Base-by-base conservation (phyloP, 164 flowering plant genomes). In the Pachysandra terminalis region DNA sequence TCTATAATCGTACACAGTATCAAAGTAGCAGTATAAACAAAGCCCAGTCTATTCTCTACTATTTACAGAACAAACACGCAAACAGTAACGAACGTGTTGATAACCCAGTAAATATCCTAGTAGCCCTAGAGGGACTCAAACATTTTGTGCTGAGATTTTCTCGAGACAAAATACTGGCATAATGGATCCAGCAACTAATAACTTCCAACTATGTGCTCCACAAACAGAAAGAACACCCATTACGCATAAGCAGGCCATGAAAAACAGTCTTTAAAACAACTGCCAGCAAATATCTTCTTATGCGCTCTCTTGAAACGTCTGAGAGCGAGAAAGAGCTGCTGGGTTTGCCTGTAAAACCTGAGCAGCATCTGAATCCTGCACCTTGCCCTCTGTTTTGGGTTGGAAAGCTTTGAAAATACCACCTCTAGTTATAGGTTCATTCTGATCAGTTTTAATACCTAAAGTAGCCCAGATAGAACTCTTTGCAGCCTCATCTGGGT, bases 241-340 rank as follows among this genome's bases (percentile, higher is more conserved):
- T 22, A 23, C 26, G 61, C 55, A 16, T 25, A 24, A 56, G 24
- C n/a, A 24, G 37, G 58, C 23, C n/a, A 45, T 61, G 40, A 56
- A 26, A 40, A 16, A 37, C 24, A 62, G 17, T n/a, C 35, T 48
- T 59, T 10, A 26, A 17, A 24, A 0, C 16, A 56, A 25, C 24
- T 8, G 17, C 40, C 59, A 15, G 66, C 41, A 45, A 15, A 48
- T 52, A 37, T 26, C 40, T 53, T 53, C 27, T 59, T 41, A 63
- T 13, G 77, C 71, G 68, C 75, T 81, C 71, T 85, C 89, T 66
- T 82, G 80, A 61, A 82, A 85, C 52, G 80, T 65, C 26, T 78
- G 80, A 19, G 83, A 80, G 59, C 84, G 82, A 28, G 85, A 83
- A 22, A 79, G 71, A 48, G 86, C 84, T 15, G 84, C 85, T 25